phyloP scores from a whole-genome alignment of 345 rosid species.

The Durio zibethinus region DNA sequence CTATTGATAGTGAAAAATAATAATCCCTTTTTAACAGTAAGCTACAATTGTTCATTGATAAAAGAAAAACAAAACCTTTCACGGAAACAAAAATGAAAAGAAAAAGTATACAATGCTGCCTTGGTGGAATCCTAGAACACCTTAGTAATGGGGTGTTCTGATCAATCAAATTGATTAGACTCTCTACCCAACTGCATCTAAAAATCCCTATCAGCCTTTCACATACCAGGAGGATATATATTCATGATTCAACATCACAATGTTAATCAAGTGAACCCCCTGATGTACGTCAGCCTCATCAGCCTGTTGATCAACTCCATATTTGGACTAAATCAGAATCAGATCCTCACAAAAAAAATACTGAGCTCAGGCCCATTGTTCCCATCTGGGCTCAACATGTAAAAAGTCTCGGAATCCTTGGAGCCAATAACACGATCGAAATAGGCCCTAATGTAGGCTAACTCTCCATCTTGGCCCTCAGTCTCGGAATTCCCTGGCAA shows the following conservation, averaged over 20 bases:
- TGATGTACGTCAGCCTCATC: neutral
- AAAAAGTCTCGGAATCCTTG: slow-evolving; percentile 72
- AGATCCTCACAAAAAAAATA: slow-evolving; percentile 67
- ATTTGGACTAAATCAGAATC: slow-evolving; percentile 5
- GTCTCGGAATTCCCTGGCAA: slow-evolving; percentile 59
- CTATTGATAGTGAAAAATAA: neutral
- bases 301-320: neutral
- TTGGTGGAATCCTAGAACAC: neutral
- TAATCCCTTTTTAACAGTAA: too few species aligned
- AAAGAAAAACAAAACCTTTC: neutral
- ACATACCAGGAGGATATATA: neutral
- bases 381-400: slow-evolving; percentile 85
- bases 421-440: slow-evolving; percentile 80
- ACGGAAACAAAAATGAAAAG: too few species aligned
- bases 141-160: neutral
- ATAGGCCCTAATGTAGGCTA: slow-evolving; percentile 77
- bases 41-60: too few species aligned
- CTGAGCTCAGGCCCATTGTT: slow-evolving; percentile 82
- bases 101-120: neutral
- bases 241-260: neutral
- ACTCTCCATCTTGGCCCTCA: slow-evolving; percentile 67
- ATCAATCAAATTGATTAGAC: neutral
- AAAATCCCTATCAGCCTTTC: neutral
- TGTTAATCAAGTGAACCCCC: neutral
- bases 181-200: neutral